Conservation (phyloP, 441 rosid genomes). For the Croton setiger region DNA sequence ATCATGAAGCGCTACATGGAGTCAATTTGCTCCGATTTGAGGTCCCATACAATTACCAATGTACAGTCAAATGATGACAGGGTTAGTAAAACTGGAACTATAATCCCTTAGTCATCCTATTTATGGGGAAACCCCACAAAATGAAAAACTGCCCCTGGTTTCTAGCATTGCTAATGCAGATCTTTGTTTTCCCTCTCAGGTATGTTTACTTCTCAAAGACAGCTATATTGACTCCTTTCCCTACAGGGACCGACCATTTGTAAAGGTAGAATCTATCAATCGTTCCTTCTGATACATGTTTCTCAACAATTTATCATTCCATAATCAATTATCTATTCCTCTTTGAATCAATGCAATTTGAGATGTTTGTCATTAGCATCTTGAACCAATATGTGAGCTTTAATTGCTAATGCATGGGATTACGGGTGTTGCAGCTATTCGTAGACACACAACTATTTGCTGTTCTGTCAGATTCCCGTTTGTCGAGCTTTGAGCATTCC, state of each 20-base stretch:
- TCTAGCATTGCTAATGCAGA: background rate
- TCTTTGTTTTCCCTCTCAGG: conserved; percentile 44
- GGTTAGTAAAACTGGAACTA: conserved; percentile 42
- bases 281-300: background rate
- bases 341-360: background rate
- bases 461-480: conserved; percentile 69
- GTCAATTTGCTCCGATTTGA: conserved; percentile 80
- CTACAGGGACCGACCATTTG: conserved; percentile 62
- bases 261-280: conserved; percentile 52
- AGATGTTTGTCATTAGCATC: background rate
- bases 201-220: conserved; percentile 91
- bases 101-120: background rate
- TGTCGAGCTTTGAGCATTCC: conserved; percentile 72
- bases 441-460: conserved; percentile 93
- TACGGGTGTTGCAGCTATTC: conserved; percentile 50
- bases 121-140: background rate
- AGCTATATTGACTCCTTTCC: conserved; percentile 93
- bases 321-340: background rate
- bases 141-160: background rate
- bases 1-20: conserved; percentile 76
- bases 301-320: background rate
- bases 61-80: conserved; percentile 92
- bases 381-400: background rate
- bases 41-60: conserved; percentile 85
- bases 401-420: conserved; percentile 5